Percentiles rank a stretch among this genome's conserved stretches.
These are phyloP conservation scores for Cyclotella distinguenda DNA, from an alignment of 108 stramenopile genomes.

Conservation along the genomic window DNA sequence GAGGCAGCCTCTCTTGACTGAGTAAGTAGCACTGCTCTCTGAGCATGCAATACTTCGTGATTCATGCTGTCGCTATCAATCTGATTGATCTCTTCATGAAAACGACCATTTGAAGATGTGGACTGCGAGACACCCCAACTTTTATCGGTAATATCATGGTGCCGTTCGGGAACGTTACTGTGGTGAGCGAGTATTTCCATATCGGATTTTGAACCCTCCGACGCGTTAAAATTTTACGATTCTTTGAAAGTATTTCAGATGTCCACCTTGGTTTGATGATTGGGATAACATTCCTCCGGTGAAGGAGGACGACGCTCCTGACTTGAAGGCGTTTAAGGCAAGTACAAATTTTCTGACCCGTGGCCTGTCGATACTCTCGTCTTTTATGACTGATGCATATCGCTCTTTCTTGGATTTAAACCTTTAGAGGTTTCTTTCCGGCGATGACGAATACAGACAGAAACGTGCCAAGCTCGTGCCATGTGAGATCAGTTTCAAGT, in stretches of 20 bases:
- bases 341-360: not conserved
- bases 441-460: conserved; percentile 50
- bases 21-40: conserved; percentile 22
- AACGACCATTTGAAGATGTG: conserved; percentile 28
- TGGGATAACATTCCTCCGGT: conserved; percentile 44
- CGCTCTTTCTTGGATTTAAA: not conserved
- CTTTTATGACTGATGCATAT: not conserved
- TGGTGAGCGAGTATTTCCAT: conserved; percentile 7
- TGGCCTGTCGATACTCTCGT: not conserved
- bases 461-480: conserved; percentile 46
- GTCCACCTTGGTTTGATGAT: conserved; percentile 60
- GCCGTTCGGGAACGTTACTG: conserved; percentile 56
- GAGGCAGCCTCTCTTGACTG: conserved; percentile 46
- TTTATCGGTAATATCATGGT: conserved; percentile 54
- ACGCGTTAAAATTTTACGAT: not conserved
- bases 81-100: not conserved
- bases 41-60: not conserved
- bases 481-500: too few species aligned
- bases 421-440: conserved; percentile 47
- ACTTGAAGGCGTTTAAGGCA: conserved; percentile 63
- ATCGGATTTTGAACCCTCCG: not conserved
- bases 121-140: conserved; percentile 54
- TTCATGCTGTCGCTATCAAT: too few species aligned
- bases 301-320: conserved; percentile 42
- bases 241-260: conserved; percentile 42